Base-by-base conservation (phyloP, 495 filamentous ascomycete genomes). In the Rostrohypoxylon terebratum region DNA sequence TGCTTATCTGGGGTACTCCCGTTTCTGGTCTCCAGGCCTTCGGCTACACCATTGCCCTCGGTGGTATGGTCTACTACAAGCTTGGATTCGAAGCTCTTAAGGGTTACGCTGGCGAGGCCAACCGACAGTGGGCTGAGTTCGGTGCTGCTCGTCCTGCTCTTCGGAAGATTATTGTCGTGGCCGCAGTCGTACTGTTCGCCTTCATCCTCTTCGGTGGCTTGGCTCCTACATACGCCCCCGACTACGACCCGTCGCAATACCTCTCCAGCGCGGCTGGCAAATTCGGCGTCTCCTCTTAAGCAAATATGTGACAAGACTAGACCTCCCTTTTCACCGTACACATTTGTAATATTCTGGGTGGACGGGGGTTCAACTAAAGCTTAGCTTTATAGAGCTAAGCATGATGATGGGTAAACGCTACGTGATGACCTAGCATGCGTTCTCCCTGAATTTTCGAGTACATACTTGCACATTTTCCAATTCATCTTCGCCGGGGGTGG, bases 61-160 rank as follows among this genome's bases (percentile, higher is more conserved):
- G 86, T 74, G 96, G 96, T 74, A 93, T 99, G 79, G 83, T 98
- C 72, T 96, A 96, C 90, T 98, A 97, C 89, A 98, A 97, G 88
- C 92, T 98, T 71, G 96, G 96, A 60, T 88, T 86, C 48, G 93
- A 96, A 44, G 90, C 90, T 75, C 84, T 98, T 75, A 93, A 90
- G 85, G 91, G 92, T 63, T 92, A 92, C 80, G 83, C 91, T 64
- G 83, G 85, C 59, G 89, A 94, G 68, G 89, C 85, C 58, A 82
- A 85, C 71, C 90, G 92, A 66, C 82, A 86, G 44, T 98, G 94
- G 94, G 90, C 92, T 59, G 94, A 97, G 72, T 97, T 96, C 74
- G 94, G 95, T 59, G 87, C 85, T 59, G 86, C 81, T 44, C 89
- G 88, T 63, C 95, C 95, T 34, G 87, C 88, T 48, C 82, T 91